These are phyloP conservation scores for Trichomonas vaginalis DNA, from an alignment of 208 protist genomes.

Conservation along the genomic window DNA sequence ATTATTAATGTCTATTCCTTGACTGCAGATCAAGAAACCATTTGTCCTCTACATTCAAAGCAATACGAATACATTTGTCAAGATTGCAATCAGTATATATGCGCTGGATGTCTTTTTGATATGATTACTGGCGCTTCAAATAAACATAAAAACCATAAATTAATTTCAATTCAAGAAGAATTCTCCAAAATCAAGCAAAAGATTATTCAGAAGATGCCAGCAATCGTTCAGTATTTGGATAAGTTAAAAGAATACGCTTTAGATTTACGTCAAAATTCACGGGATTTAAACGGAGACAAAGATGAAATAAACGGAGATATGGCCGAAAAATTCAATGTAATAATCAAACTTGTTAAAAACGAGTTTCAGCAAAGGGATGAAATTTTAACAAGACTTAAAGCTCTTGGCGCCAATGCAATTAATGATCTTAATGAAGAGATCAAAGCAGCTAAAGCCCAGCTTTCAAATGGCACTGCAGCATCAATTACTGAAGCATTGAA, in stretches of 20 bases:
- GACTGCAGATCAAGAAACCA: not conserved
- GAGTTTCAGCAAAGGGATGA: not conserved
- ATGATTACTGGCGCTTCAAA: not conserved
- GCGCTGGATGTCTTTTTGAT: not conserved
- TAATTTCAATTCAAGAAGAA: not conserved
- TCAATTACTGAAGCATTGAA: not conserved
- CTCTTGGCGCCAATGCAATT: not conserved
- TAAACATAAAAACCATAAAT: constrained; percentile 11
- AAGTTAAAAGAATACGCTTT: not conserved
- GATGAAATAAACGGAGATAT: not conserved
- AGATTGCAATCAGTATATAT: not conserved
- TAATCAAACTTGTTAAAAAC: not conserved
- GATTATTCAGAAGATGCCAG: not conserved
- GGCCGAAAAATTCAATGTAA: not conserved
- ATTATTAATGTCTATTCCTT: not conserved
- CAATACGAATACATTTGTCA: not conserved
- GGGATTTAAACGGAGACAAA: not conserved
- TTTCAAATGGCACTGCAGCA: not conserved
- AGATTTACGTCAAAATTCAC: not conserved
- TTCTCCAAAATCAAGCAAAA: not conserved
- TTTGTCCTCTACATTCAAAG: not conserved
- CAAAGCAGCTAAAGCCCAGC: not conserved
- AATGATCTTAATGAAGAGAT: not conserved
- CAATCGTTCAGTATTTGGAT: not conserved
- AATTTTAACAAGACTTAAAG: not conserved